Conservation (phyloP, 306 rosid species). For the Corylus heterophylla region DNA sequence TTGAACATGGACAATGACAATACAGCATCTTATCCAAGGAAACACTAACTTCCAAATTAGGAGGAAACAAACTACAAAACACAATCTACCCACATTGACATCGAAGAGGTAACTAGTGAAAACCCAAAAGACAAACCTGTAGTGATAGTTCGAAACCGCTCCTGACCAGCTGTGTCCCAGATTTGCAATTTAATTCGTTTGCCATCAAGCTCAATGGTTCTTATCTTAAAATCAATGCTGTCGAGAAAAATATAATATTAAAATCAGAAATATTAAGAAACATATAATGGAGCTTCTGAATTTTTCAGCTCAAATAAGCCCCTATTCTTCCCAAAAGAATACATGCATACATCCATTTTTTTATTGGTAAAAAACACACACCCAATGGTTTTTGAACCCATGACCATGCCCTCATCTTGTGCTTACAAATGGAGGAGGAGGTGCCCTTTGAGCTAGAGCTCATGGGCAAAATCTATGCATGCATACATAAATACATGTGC, state of each 20-base stretch:
- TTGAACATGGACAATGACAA: neutral
- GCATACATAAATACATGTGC: neutral
- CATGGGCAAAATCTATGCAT: neutral
- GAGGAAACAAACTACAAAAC: neutral
- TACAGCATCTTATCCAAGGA: neutral
- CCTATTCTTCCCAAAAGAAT: neutral
- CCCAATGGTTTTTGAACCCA: neutral
- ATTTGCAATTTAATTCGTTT: constrained; percentile 80
- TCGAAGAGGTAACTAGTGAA: neutral
- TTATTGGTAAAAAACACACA: neutral
- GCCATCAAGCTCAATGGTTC: constrained; percentile 83
- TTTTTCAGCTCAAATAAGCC: neutral
- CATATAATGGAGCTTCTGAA: constrained; percentile 5
- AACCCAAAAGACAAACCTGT: constrained; percentile 49
- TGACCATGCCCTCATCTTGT: neutral
- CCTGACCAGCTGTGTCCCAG: constrained; percentile 95
- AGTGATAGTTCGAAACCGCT: constrained; percentile 82
- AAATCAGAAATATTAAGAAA: constrained; percentile 21
- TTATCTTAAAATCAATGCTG: constrained; percentile 89
- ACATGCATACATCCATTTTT: neutral
- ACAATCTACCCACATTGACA: neutral
- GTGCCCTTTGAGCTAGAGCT: neutral
- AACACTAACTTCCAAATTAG: neutral
- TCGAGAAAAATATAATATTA: constrained; percentile 14
- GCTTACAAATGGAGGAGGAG: neutral